These are phyloP conservation scores for Limnanthes douglasii DNA, from an alignment of 345 rosid species.

Conservation along the genomic window DNA sequence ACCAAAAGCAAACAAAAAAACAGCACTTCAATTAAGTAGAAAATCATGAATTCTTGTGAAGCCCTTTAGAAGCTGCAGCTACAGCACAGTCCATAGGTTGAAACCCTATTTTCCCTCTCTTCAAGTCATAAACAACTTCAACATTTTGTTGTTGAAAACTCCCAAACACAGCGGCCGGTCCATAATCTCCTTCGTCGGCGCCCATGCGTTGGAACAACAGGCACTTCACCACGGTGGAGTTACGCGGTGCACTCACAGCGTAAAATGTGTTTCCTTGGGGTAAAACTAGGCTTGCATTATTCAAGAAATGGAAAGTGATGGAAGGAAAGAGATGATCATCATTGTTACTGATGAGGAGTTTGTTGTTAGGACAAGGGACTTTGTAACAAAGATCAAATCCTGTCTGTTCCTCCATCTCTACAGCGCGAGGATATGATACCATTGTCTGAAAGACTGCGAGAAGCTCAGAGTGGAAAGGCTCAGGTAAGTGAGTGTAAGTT, in stretches of 20 bases:
- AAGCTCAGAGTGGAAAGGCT: conserved; percentile 51
- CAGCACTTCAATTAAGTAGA: no score
- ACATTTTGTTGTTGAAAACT: conserved; percentile 83
- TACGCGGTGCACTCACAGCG: conserved; percentile 53
- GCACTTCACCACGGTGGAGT: conserved; percentile 59
- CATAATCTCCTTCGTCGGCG: conserved; percentile 47
- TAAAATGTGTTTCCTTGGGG: conserved; percentile 51
- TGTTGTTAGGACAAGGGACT: conserved; percentile 48
- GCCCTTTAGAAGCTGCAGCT: conserved; percentile 34
- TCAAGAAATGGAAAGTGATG: conserved; percentile 54
- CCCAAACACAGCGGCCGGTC: conserved; percentile 72
- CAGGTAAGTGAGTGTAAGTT: conserved; percentile 67
- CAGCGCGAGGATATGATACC: conserved; percentile 46
- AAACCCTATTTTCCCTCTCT: conserved; percentile 63
- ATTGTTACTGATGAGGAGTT: conserved; percentile 11
- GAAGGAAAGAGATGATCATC: conserved; percentile 25
- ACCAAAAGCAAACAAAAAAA: no score
- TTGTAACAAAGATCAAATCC: conserved; percentile 76
- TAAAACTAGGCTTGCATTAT: conserved; percentile 50
- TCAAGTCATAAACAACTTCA: conserved; percentile 66
- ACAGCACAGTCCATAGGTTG: conserved; percentile 64
- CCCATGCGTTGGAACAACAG: conserved; percentile 55
- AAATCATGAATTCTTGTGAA: conserved; percentile 22
- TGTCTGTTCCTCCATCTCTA: conserved; percentile 27
- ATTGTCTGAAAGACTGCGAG: conserved; percentile 27